Evolutionary conservation across 139 green algal species (phyloP).

Genomic region (Pseudopediastrum boryanum): DNA sequence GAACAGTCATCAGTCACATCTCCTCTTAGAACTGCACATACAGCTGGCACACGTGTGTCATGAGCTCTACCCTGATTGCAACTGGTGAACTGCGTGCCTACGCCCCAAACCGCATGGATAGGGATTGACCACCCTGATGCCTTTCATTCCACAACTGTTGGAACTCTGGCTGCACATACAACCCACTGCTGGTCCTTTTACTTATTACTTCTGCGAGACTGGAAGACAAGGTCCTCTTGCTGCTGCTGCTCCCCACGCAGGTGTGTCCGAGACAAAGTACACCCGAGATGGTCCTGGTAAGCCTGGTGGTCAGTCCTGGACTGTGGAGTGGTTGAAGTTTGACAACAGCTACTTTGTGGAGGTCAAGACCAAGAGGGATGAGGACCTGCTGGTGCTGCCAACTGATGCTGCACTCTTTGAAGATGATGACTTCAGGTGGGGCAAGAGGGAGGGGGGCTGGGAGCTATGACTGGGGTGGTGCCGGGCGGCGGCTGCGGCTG

Average conservation of each 20-base stretch:
- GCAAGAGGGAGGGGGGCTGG: too few species aligned
- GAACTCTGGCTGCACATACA: not conserved
- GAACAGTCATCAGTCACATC: too few species aligned
- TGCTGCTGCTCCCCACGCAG: conserved; percentile 28
- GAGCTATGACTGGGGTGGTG: too few species aligned
- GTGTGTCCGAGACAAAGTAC: conserved; percentile 82
- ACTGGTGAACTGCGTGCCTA: too few species aligned
- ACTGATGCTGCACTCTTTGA: conserved; percentile 90
- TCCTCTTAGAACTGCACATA: too few species aligned
- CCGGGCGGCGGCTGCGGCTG: too few species aligned
- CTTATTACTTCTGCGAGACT: conserved; percentile 7
- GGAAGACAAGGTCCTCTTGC: conserved; percentile 40
- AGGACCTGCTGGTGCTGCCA: conserved; percentile 86
- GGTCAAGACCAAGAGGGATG: conserved; percentile 73
- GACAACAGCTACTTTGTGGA: conserved; percentile 87
- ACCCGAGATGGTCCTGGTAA: conserved; percentile 80
- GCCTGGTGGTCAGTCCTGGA: conserved; percentile 84
- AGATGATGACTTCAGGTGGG: conserved; percentile 85
- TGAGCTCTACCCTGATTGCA: too few species aligned
- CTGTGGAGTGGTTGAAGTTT: conserved; percentile 90
- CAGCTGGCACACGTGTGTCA: too few species aligned
- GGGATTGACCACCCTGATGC: too few species aligned
- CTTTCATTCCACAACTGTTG: too few species aligned
- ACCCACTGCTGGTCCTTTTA: not conserved
- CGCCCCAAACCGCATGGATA: too few species aligned